Base-by-base conservation (phyloP, 2,329 filamentous ascomycete species). In the Penicillium palitans region DNA sequence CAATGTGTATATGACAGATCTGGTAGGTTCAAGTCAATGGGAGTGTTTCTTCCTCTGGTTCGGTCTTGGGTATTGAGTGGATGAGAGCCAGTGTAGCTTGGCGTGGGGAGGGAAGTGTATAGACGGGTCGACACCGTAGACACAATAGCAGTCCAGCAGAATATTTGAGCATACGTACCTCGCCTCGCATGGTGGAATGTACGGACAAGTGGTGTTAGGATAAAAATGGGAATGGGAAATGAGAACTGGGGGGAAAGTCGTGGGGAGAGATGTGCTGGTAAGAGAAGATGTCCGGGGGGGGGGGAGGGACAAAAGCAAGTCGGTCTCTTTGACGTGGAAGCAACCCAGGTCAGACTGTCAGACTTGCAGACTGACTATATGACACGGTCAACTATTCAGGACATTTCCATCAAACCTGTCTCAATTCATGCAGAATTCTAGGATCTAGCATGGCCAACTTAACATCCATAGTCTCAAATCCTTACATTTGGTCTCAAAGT, bases 1-100 rank as follows among this genome's bases (percentile, higher is more conserved):
- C 86, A 74, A 88, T 85, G 73, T 88, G 85, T 68, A 88, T 77
- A 76, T 88, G 86, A 72, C 83, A 83, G 73, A 88, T 83, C 85
- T 88, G 66, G 40, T 33, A 21, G 10, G 3, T 10, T 53, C 6
- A 45, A 52, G 48, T 66, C 56, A 66, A 60, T 40, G 53, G 60
- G 8, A 24, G 27, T 27, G n/a, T 39, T 29, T 6, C 8, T 53
- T 39, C 25, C 35, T n/a, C 37, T n/a, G 19, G 2, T 39, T 48
- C 35, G 4, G n/a, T n/a, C 17, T 37, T 9, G 4, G 12, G 31
- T 33, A 15, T 25, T 17, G 24, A 19, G 24, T 17, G 9, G 13
- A 45, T 50, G 19, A 29, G 21, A 44, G 47, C 31, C 24, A 31
- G 19, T 17, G 39, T 41, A 33, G 12, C 31, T 6, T 33, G 31